A percentile compares a stretch with the other conserved stretches of the same genome.
Evolutionary conservation across 2,329 filamentous ascomycete species (phyloP).

Genomic region (Colletotrichum neosansevieriae): DNA sequence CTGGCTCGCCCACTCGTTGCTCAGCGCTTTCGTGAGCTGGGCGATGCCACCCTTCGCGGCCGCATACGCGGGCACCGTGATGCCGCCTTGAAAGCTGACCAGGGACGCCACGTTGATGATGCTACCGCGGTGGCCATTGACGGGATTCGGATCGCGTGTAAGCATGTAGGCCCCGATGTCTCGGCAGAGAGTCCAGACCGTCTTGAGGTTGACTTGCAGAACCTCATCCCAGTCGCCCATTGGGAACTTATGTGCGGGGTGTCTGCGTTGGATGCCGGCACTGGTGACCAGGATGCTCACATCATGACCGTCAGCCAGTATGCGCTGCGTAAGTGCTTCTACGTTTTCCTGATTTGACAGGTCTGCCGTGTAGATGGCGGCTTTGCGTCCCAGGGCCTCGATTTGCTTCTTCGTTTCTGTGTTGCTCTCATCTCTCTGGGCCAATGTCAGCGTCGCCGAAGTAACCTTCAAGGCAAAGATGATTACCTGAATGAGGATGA

Average conservation of each 20-base stretch:
- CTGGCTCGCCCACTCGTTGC: conserved; percentile 85
- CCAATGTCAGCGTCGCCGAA: neutral
- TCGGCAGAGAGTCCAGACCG: conserved; percentile 82
- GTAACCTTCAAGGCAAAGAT: too few species aligned
- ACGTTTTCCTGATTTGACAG: conserved; percentile 41
- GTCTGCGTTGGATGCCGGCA: conserved; percentile 74
- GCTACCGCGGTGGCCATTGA: conserved; percentile 69
- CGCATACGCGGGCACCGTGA: conserved; percentile 89
- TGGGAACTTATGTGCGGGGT: conserved; percentile 73
- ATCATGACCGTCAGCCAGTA: conserved; percentile 44
- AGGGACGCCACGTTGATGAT: conserved; percentile 90
- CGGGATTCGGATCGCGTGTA: conserved; percentile 57
- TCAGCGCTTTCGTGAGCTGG: conserved; percentile 85
- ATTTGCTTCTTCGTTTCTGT: conserved; percentile 41
- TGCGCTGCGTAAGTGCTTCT: conserved; percentile 36
- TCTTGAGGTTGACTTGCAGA: conserved; percentile 85
- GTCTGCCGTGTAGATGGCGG: conserved; percentile 43
- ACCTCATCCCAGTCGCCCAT: conserved; percentile 73
- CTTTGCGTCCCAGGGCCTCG: conserved; percentile 42
- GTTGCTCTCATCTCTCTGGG: conserved; percentile 42
- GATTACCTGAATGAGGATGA: conserved; percentile 39
- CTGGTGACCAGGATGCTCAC: conserved; percentile 74
- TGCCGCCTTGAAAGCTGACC: conserved; percentile 85
- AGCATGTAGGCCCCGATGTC: conserved; percentile 86
- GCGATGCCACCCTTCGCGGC: conserved; percentile 87